Evolutionary conservation across 495 filamentous ascomycete species (phyloP).

Genomic region (Venustampulla echinocandica): DNA sequence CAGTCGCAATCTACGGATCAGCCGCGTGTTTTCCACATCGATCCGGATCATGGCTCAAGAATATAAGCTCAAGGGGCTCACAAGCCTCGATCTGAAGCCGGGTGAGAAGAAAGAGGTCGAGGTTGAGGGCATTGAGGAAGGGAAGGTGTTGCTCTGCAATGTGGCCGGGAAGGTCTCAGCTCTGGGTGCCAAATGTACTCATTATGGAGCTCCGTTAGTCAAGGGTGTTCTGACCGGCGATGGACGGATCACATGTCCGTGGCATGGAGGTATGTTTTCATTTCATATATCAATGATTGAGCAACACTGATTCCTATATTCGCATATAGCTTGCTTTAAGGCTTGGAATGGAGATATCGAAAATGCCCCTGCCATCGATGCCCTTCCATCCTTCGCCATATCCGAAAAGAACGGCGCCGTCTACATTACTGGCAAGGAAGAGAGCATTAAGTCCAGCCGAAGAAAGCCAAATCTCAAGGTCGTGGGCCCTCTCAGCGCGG

Average conservation of each 20-base stretch:
- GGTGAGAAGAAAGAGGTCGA: constrained; percentile 83
- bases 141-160: constrained; percentile 79
- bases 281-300: neutral
- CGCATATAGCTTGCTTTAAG: constrained; percentile 89
- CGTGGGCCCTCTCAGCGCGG: constrained; percentile 40
- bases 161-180: constrained; percentile 66
- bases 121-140: constrained; percentile 77
- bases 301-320: too few relatives aligned
- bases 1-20: constrained; percentile 1
- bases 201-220: constrained; percentile 85
- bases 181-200: constrained; percentile 79
- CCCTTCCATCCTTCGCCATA: constrained; percentile 70
- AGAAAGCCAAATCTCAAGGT: constrained; percentile 68
- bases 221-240: constrained; percentile 74
- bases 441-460: constrained; percentile 65
- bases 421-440: constrained; percentile 76
- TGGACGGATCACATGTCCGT: constrained; percentile 82
- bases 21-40: constrained; percentile 17
- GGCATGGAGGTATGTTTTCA: constrained; percentile 67
- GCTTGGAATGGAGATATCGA: constrained; percentile 86
- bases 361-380: constrained; percentile 82
- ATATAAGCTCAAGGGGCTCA: constrained; percentile 78
- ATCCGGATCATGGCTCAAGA: constrained; percentile 48
- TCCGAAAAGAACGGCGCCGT: constrained; percentile 70
- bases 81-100: constrained; percentile 59